Evolutionary conservation across 108 stramenopile species (phyloP), one percentile per base, ranked within the genome.

Genomic region (Bacterosira constricta): DNA sequence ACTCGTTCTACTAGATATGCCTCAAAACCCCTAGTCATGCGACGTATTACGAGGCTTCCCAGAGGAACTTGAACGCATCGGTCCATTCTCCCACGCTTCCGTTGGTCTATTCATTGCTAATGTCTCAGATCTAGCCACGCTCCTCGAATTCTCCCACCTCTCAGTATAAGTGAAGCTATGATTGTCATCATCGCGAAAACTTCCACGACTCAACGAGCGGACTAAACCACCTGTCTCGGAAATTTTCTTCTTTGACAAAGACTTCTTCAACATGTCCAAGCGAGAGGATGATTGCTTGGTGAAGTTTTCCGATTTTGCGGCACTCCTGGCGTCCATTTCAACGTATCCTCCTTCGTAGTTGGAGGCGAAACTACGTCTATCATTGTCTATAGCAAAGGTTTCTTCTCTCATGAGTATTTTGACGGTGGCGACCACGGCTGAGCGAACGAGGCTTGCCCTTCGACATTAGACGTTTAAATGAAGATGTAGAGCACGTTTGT

Each of bases 171-270:
- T 15, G 27, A 26, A 27, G 27, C 27, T 52, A 1, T 27, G 27
- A 0, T 12, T 29, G 4, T 52, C 1, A 10, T 52, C 59, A 50
- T 32, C 32, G n/a, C n/a, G n/a, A 37, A 45, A 61, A 18, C 59
- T 41, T 2, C 51, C 45, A 50, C 70, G 49, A 34, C 70, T 71
- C 17, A 61, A 49, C 12, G 70, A 71, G 12, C 70, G 55, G 45
- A 31, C 35, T 1, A 21, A 20, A 27, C 39, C 27, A 20, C 8
- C 9, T 8, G 23, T 3, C 25, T 12, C 4, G 3, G 42, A 20
- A 11, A 42, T 4, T 29, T 27, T 41, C n/a, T 20, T 12, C 60
- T 25, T 41, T 25, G 27, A 61, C 5, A 38, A 45, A 4, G 27
- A 61, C 41, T 44, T 42, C 23, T 42, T 52, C 8, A 52, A 27